Evolutionary conservation across 164 flowering plant species (phyloP), one percentile per base, ranked within the genome.

Genomic region (Tetrastigma voinierianum): DNA sequence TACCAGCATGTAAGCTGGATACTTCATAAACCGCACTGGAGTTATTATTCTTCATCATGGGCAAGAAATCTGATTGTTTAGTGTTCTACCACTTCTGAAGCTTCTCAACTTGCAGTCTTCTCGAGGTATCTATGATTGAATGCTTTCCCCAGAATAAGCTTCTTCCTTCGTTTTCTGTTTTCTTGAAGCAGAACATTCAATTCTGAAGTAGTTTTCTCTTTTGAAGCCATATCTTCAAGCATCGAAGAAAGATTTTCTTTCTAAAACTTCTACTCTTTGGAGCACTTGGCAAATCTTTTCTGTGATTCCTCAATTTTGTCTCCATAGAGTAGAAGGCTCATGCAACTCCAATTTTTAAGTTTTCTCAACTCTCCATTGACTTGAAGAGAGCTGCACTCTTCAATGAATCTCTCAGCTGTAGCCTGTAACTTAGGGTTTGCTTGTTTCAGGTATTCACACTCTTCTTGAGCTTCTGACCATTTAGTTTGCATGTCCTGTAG

Each of bases 281-380:
- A 75, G 75, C 77, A 81, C 46, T 76, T 76, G 17, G 77, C 70
- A 19, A 86, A 70, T 13, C 62, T 65, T 46, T 74, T 61, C n/a
- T 57, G 73, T 47, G 80, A 77, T 60, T 84, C 81, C 59, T 78
- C 72, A 89, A 60, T 62, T 76, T 78, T n/a, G 74, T 64, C 72
- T 86, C 92, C 78, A 87, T 24, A 44, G 61, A 12, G 67, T 63
- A 73, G 82, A 82, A 10, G 57, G 74, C 52, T 79, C 80, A 20
- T 79, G 76, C 76, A 87, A 74, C 78, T 86, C 89, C 61, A 74
- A 52, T 16, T 82, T 89, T 60, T 86, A n/a, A n/a, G 78, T 65
- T 69, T 75, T 69, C 67, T 74, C 62, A 88, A 60, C 57, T 87
- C 88, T 52, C 48, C 78, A 77, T 84, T 82, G 47, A 63, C 72